These are phyloP conservation scores for Dunaliella primolecta DNA, from an alignment of 139 green algal genomes.

Conservation along the genomic window DNA sequence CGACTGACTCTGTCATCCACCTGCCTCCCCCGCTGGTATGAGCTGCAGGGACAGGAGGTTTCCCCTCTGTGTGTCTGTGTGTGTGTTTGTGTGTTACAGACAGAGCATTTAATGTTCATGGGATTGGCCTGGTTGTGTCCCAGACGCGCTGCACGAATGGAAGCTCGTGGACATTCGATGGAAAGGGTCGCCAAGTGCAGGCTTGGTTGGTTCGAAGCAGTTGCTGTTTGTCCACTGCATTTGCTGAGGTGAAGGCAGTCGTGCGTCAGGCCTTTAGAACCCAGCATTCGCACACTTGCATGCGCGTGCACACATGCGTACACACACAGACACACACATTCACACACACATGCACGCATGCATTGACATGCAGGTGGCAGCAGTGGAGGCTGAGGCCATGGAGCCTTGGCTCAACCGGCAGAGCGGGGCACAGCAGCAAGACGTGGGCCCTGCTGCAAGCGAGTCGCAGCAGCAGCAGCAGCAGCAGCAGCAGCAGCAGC, in stretches of 20 bases:
- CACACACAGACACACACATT: neutral
- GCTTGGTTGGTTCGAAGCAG: neutral
- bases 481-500: neutral
- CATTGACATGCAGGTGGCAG: neutral
- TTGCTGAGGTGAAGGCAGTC: neutral
- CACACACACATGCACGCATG: neutral
- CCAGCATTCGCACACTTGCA: neutral
- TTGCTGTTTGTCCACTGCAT: neutral
- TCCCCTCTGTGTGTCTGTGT: neutral
- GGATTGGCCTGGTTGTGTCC: too few relatives aligned
- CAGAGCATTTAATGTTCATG: too few relatives aligned
- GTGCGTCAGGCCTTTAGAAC: neutral
- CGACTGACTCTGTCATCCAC: neutral
- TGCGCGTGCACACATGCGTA: neutral
- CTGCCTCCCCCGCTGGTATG: neutral
- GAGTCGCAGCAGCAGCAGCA: neutral
- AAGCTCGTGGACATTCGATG: neutral
- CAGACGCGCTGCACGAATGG: neutral
- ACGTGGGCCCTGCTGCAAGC: too few relatives aligned
- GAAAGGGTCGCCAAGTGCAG: neutral
- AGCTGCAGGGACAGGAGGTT: neutral
- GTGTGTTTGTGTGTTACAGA: neutral
- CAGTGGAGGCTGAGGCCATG: neutral
- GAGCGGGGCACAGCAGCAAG: neutral
- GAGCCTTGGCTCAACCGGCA: neutral